Evolutionary conservation across 2,329 filamentous ascomycete species (phyloP).

Genomic region (Stagonosporopsis vannaccii): DNA sequence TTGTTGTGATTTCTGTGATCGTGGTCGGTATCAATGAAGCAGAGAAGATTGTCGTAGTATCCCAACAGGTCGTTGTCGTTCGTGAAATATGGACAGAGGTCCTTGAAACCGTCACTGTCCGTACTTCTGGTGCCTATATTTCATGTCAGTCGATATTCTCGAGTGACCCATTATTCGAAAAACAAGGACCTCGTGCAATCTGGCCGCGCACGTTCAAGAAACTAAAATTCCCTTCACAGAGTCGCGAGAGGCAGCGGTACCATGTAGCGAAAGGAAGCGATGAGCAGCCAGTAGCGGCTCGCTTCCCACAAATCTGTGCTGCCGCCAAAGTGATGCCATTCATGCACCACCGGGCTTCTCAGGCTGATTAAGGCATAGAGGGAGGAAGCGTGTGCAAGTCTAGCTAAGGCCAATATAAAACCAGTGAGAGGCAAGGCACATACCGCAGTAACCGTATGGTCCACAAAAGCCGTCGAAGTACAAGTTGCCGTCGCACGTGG

Average conservation of each 20-base stretch:
- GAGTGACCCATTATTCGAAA: too few relatives aligned
- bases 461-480: slow-evolving; percentile 1
- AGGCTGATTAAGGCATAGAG: too few relatives aligned
- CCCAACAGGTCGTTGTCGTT: neutral
- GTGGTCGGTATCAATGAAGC: neutral
- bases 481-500: neutral
- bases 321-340: too few relatives aligned
- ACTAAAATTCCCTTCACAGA: too few relatives aligned
- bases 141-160: neutral
- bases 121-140: neutral
- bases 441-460: neutral
- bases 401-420: too few relatives aligned
- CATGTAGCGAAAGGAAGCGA: too few relatives aligned
- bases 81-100: neutral
- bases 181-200: too few relatives aligned
- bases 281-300: too few relatives aligned
- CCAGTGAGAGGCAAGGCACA: neutral
- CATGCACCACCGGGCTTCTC: too few relatives aligned
- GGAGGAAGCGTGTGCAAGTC: neutral
- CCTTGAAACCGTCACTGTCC: neutral
- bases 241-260: too few relatives aligned
- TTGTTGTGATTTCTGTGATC: neutral
- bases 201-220: too few relatives aligned
- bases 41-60: neutral
- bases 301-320: too few relatives aligned